Conservation (phyloP, 148 eudicot species). For the Persicaria tinctoria region DNA sequence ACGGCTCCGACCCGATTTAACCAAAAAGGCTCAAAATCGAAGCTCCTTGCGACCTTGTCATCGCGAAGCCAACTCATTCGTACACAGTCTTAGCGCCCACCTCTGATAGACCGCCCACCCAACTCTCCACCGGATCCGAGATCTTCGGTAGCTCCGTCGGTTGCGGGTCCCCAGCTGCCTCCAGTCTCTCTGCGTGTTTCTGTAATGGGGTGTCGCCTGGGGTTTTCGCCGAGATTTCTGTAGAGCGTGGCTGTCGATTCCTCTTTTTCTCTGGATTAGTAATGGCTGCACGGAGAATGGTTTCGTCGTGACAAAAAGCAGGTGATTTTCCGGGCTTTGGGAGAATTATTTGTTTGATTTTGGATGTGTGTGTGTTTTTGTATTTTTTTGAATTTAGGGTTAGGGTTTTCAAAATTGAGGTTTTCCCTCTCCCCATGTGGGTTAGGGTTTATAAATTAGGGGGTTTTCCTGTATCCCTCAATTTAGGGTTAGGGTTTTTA, state of each 20-base stretch:
- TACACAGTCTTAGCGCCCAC: no score
- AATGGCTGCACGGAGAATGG: conserved; percentile 29
- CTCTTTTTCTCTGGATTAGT: conserved; percentile 11
- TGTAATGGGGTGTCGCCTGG: conserved; percentile 31
- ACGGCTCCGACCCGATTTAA: no score
- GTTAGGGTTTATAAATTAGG: not conserved
- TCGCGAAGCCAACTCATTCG: not conserved
- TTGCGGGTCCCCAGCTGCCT: not conserved
- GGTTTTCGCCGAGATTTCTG: conserved; percentile 14
- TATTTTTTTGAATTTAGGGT: not conserved
- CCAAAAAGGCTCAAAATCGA: not conserved
- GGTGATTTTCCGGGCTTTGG: conserved; percentile 9
- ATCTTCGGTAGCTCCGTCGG: conserved; percentile 7
- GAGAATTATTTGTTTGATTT: not conserved
- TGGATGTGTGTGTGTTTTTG: not conserved
- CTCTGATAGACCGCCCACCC: not conserved
- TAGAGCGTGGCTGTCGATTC: conserved; percentile 16
- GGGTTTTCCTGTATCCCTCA: no score
- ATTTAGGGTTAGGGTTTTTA: no score
- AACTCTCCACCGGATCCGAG: not conserved
- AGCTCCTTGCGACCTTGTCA: not conserved
- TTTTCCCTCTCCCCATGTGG: not conserved
- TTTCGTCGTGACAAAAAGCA: conserved; percentile 18
- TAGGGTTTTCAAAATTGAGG: conserved; percentile 1
- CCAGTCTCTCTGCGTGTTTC: conserved; percentile 15